Percentiles rank a stretch among this genome's conserved stretches.
Evolutionary conservation across 2,329 filamentous ascomycete species (phyloP).

Genomic region (Scytalidium lignicola): DNA sequence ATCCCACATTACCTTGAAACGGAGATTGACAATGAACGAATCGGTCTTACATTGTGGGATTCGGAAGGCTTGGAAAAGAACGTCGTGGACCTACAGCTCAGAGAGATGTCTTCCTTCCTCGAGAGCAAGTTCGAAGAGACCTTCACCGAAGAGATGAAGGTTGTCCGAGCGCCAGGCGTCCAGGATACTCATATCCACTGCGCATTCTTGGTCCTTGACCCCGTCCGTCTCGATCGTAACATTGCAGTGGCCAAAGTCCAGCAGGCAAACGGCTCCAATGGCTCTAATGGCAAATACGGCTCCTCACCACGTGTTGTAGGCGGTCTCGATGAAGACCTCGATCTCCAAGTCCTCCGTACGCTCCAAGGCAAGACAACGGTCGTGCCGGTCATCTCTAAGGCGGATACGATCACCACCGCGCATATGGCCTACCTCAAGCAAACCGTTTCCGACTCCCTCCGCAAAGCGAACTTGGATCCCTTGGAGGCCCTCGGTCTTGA

Average conservation of each 20-base stretch:
- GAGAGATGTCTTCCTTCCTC: conserved; percentile 85
- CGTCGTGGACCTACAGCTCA: conserved; percentile 87
- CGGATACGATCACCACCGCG: conserved; percentile 89
- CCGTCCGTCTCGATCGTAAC: conserved; percentile 77
- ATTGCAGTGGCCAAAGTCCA: conserved; percentile 60
- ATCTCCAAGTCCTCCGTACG: conserved; percentile 82
- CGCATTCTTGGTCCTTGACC: conserved; percentile 88
- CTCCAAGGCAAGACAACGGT: conserved; percentile 92
- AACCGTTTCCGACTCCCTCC: conserved; percentile 82
- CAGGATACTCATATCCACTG: conserved; percentile 97
- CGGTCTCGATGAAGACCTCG: conserved; percentile 79
- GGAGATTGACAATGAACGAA: conserved; percentile 85
- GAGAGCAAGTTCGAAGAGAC: conserved; percentile 99
- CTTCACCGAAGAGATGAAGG: conserved; percentile 95
- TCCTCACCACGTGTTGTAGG: conserved; percentile 47
- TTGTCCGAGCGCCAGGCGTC: conserved; percentile 84
- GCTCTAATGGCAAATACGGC: conserved; percentile 44
- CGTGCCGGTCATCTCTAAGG: conserved; percentile 92
- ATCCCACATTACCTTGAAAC: conserved; percentile 88
- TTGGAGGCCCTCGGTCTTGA: conserved; percentile 81
- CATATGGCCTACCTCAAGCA: conserved; percentile 93
- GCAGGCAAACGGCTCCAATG: conserved; percentile 42
- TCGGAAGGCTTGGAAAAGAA: conserved; percentile 93
- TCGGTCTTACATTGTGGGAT: conserved; percentile 94
- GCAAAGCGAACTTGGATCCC: conserved; percentile 80